Evolutionary conservation across 257 asterid genomes (phyloP).

Genomic region (Fraxinus pennsylvanica): DNA sequence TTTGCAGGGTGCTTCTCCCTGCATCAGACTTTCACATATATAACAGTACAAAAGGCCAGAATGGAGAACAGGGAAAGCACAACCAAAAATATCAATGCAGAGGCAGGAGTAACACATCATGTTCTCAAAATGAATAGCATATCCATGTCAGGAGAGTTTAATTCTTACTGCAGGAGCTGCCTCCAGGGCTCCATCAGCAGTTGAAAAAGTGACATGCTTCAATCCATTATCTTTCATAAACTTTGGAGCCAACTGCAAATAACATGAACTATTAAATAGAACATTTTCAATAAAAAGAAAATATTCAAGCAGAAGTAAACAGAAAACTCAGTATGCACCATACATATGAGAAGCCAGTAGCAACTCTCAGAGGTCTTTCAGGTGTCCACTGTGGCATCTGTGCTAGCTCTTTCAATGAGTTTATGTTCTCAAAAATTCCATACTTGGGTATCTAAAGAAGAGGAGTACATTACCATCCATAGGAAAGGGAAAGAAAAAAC

Average conservation of each 20-base stretch:
- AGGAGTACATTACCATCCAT: slow-evolving; percentile 20
- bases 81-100: neutral
- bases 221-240: slow-evolving; percentile 85
- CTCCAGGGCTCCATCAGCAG: slow-evolving; percentile 98
- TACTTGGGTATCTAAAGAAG: slow-evolving; percentile 82
- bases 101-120: slow-evolving; percentile 14
- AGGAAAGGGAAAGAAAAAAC: slow-evolving; percentile 6
- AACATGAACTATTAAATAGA: slow-evolving; percentile 16
- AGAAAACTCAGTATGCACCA: slow-evolving; percentile 25
- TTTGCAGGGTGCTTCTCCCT: neutral
- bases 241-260: slow-evolving; percentile 78
- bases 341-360: slow-evolving; percentile 95
- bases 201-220: slow-evolving; percentile 74
- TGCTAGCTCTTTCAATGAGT: slow-evolving; percentile 81
- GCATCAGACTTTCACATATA: neutral
- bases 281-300: slow-evolving; percentile 10
- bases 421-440: slow-evolving; percentile 90
- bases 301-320: neutral
- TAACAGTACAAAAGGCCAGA: neutral
- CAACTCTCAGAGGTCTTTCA: slow-evolving; percentile 91
- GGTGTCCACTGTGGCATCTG: slow-evolving; percentile 96
- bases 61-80: neutral
- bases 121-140: slow-evolving; percentile 9
- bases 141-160: slow-evolving; percentile 8
- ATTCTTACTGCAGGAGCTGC: slow-evolving; percentile 93